Percentiles rank a stretch among this genome's conserved stretches.
phyloP scores from a whole-genome alignment of 2,329 filamentous ascomycete species.

The Colletotrichum simmondsii region DNA sequence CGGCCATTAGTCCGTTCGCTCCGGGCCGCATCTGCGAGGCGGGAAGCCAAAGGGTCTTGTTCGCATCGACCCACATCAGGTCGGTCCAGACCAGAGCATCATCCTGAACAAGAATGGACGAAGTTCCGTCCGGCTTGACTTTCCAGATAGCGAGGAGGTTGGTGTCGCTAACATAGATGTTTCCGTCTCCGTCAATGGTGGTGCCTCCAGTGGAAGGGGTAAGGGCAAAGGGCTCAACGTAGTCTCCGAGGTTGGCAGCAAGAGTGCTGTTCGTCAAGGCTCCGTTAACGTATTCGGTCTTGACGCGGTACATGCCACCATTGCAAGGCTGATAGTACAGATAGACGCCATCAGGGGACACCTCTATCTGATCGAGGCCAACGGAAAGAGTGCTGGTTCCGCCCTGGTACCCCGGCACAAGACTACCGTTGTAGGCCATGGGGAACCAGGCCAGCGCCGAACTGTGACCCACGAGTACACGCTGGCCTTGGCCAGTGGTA shows the following conservation, averaged over 20 bases:
- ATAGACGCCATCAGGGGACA: slow-evolving; percentile 7
- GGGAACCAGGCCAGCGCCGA: slow-evolving; percentile 15
- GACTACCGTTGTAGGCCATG: slow-evolving; percentile 12
- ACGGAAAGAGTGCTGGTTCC: slow-evolving; percentile 5
- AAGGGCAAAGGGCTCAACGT: not conserved
- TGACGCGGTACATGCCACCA: slow-evolving; percentile 17
- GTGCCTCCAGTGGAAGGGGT: slow-evolving; percentile 6
- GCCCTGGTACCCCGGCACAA: slow-evolving; percentile 10
- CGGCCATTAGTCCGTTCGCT: not conserved
- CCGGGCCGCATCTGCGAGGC: slow-evolving; percentile 19
- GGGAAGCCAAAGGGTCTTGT: slow-evolving; percentile 15
- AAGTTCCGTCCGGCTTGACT: not conserved
- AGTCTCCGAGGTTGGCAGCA: slow-evolving; percentile 5
- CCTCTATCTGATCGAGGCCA: slow-evolving; percentile 14
- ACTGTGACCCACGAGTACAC: not conserved
- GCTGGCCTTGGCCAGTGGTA: not conserved
- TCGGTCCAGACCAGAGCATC: slow-evolving; percentile 14
- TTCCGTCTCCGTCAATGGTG: slow-evolving; percentile 12
- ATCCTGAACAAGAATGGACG: slow-evolving; percentile 3
- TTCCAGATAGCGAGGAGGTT: slow-evolving; percentile 16
- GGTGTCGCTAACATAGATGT: slow-evolving; percentile 5
- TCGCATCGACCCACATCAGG: slow-evolving; percentile 14
- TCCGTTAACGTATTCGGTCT: slow-evolving; percentile 10
- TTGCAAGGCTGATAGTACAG: slow-evolving; percentile 24
- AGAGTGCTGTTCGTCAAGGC: slow-evolving; percentile 10